These are phyloP conservation scores for Phytopythium boreale DNA, from an alignment of 352 stramenopile genomes.

Conservation along the genomic window DNA sequence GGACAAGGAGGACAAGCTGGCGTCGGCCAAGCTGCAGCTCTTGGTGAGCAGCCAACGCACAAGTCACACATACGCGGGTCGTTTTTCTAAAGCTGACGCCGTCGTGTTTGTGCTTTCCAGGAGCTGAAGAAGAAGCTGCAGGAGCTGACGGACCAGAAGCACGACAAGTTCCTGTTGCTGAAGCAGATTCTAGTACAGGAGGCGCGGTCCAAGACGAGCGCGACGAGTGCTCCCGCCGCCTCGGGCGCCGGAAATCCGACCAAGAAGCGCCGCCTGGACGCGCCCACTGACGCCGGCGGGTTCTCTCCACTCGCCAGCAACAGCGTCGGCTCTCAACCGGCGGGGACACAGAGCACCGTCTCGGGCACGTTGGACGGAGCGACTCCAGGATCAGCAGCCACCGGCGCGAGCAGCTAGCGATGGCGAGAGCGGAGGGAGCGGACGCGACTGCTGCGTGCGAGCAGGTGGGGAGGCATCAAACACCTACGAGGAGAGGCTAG, in stretches of 20 bases:
- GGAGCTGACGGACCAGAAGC: conserved; percentile 59
- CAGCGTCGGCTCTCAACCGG: background rate
- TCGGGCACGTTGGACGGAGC: background rate
- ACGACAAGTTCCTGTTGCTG: conserved; percentile 67
- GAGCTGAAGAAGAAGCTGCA: conserved; percentile 47
- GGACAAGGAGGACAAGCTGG: conserved; percentile 19
- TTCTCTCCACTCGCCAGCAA: background rate
- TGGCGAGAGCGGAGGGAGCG: too few species aligned
- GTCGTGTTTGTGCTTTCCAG: conserved; percentile 9
- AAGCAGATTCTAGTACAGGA: conserved; percentile 74
- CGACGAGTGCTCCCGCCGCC: background rate
- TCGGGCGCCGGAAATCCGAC: background rate
- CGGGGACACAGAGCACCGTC: background rate
- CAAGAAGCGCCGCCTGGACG: conserved; percentile 40
- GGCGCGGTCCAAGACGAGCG: conserved; percentile 44
- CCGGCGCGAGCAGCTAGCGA: background rate
- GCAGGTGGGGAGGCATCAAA: background rate
- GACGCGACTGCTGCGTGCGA: background rate
- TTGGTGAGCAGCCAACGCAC: conserved; percentile 10
- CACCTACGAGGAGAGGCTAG: background rate
- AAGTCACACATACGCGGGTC: too few species aligned
- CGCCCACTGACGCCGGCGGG: background rate
- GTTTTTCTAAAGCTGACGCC: background rate
- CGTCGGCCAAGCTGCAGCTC: conserved; percentile 28
- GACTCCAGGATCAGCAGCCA: background rate